A percentile compares a stretch with the other conserved stretches of the same genome.
phyloP scores from a whole-genome alignment of 164 flowering plant genomes.

The Aristolochia fimbriata region DNA sequence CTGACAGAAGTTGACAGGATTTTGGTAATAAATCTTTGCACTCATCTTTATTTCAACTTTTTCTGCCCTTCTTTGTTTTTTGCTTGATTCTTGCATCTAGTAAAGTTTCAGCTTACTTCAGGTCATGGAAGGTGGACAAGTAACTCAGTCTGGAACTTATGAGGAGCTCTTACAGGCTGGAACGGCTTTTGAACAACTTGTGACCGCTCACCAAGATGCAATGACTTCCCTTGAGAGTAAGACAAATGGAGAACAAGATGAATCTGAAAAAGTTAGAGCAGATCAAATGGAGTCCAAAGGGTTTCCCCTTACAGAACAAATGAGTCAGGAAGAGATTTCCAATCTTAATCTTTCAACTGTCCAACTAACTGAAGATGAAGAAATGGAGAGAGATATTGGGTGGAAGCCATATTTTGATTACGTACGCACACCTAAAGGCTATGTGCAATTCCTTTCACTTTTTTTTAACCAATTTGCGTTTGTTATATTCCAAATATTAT shows the following conservation, averaged over 20 bases:
- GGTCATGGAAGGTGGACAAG: conserved; percentile 63
- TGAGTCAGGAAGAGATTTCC: conserved; percentile 32
- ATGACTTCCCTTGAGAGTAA: conserved; percentile 24
- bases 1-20: conserved; percentile 57
- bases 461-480: conserved; percentile 34
- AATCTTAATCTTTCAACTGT: conserved; percentile 21
- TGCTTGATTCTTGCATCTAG: not conserved
- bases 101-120: conserved; percentile 6
- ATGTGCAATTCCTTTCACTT: conserved; percentile 15
- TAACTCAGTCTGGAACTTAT: conserved; percentile 64
- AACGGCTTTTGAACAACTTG: conserved; percentile 69
- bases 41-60: not conserved
- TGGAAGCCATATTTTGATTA: conserved; percentile 76
- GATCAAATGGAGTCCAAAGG: conserved; percentile 10
- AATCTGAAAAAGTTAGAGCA: conserved; percentile 1
- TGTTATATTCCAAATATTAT: conserved; percentile 43
- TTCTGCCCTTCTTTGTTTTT: not conserved
- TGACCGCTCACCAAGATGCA: conserved; percentile 63
- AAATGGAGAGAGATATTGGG: conserved; percentile 54
- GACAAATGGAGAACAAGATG: conserved; percentile 7
- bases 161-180: conserved; percentile 51
- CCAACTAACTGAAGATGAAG: conserved; percentile 75
- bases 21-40: conserved; percentile 34
- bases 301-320: conserved; percentile 8
- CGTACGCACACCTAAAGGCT: conserved; percentile 42